These are phyloP conservation scores for Gilbertella persicaria DNA, from an alignment of 371 early-diverging fungal genomes.

Conservation along the genomic window DNA sequence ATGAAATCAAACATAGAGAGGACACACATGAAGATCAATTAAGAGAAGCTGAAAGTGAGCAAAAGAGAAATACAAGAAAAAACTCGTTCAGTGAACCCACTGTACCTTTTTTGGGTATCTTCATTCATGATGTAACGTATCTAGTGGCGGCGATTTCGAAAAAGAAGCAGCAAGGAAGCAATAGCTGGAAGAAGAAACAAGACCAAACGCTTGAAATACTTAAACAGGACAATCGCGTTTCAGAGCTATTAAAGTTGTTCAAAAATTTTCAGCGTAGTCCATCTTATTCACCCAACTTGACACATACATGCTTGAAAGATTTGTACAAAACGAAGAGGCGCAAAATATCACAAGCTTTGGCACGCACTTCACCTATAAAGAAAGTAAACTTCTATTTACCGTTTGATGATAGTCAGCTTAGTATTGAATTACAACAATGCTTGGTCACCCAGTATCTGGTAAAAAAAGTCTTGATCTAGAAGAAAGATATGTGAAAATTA, in stretches of 20 bases:
- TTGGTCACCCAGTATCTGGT: constrained; percentile 70
- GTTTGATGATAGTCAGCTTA: constrained; percentile 31
- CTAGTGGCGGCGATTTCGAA: constrained; percentile 45
- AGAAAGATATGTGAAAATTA: neutral
- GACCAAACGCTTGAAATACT: constrained; percentile 2
- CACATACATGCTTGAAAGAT: constrained; percentile 51
- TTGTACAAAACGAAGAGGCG: constrained; percentile 52
- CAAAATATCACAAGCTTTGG: constrained; percentile 44
- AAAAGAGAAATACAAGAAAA: constrained; percentile 3
- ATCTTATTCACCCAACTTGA: constrained; percentile 57
- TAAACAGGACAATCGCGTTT: constrained; percentile 47
- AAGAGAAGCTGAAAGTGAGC: no score
- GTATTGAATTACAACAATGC: constrained; percentile 47
- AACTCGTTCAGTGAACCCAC: constrained; percentile 49
- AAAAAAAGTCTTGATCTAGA: constrained; percentile 9
- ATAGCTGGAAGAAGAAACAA: constrained; percentile 10
- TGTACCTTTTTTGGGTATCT: constrained; percentile 77
- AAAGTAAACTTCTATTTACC: constrained; percentile 6
- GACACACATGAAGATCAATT: neutral
- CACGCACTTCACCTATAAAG: constrained; percentile 24
- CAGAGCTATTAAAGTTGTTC: constrained; percentile 50
- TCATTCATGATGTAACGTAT: constrained; percentile 81
- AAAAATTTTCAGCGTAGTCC: constrained; percentile 60
- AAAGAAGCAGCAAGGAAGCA: constrained; percentile 15
- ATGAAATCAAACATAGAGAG: neutral